phyloP scores from a whole-genome alignment of 2,329 filamentous ascomycete genomes.

The Xylaria sp. region DNA sequence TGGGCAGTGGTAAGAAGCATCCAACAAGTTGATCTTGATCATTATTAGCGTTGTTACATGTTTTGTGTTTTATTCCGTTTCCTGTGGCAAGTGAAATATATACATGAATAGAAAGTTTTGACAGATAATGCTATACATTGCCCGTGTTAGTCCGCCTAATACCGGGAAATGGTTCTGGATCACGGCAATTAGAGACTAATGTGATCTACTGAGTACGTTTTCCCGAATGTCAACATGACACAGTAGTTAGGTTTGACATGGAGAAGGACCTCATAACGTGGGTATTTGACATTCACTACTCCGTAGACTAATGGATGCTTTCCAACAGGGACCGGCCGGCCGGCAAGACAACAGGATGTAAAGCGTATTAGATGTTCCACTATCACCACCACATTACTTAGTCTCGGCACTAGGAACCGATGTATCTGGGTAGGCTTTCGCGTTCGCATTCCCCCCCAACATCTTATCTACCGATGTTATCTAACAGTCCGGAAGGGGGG shows the following conservation, averaged over 20 bases:
- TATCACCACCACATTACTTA: neutral
- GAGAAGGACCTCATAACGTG: neutral
- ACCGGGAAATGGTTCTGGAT: neutral
- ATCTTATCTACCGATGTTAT: neutral
- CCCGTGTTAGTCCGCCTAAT: neutral
- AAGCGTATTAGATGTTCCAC: neutral
- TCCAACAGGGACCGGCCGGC: no score
- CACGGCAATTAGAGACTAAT: no score
- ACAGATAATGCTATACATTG: neutral
- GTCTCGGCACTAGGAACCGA: neutral
- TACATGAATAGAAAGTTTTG: neutral
- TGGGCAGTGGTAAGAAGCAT: slow-evolving; percentile 34
- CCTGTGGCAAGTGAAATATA: neutral
- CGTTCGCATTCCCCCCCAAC: no score
- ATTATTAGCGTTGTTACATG: no score
- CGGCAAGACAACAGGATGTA: neutral
- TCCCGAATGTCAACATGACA: neutral
- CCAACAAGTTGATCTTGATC: slow-evolving; percentile 26
- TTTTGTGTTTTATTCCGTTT: no score
- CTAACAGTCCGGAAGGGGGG: neutral
- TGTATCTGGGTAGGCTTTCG: no score
- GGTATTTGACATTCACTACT: neutral
- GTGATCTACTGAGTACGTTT: no score
- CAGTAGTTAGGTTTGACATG: neutral
- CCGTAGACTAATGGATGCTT: no score